Percentiles rank a stretch among this genome's conserved stretches.
Evolutionary conservation across 768 basidiomycete genomes (phyloP).

Genomic region (Hypholoma sublateritium): DNA sequence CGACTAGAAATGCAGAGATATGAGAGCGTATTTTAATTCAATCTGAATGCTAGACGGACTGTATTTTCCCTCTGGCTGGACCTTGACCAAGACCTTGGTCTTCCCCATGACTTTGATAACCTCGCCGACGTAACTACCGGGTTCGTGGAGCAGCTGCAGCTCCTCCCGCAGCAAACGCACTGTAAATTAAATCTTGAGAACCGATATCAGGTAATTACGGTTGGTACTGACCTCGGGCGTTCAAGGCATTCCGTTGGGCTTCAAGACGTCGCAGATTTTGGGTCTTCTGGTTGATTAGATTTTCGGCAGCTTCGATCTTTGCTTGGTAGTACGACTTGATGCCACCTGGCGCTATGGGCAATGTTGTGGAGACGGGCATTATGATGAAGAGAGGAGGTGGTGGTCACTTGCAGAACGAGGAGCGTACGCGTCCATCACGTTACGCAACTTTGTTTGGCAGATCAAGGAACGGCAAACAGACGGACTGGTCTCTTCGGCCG

Average conservation of each 20-base stretch:
- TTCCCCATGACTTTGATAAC: slow-evolving; percentile 99
- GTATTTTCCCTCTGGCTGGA: slow-evolving; percentile 99
- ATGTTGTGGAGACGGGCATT: slow-evolving; percentile 29
- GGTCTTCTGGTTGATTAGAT: slow-evolving; percentile 93
- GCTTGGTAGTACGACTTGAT: slow-evolving; percentile 92
- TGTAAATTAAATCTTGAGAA: slow-evolving; percentile 24
- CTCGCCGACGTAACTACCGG: slow-evolving; percentile 97
- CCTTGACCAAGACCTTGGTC: slow-evolving; percentile 97
- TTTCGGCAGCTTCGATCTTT: slow-evolving; percentile 92
- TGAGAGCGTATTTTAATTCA: background rate
- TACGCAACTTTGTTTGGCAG: slow-evolving; percentile 16
- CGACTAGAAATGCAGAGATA: slow-evolving; percentile 51
- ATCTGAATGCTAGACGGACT: slow-evolving; percentile 54
- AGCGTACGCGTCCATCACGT: slow-evolving; percentile 21
- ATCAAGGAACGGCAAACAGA: slow-evolving; percentile 19
- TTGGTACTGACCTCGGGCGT: slow-evolving; percentile 73
- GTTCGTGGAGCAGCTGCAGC: slow-evolving; percentile 89
- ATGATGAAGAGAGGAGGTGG: background rate
- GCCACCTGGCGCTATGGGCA: slow-evolving; percentile 53
- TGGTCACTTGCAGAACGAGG: background rate
- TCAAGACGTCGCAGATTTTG: slow-evolving; percentile 95
- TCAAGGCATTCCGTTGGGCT: slow-evolving; percentile 95
- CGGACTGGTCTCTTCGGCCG: slow-evolving; percentile 9
- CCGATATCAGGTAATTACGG: background rate
- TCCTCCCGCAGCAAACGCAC: slow-evolving; percentile 91